phyloP scores from a whole-genome alignment of 2,329 filamentous ascomycete genomes.

The Daldinia sp. region DNA sequence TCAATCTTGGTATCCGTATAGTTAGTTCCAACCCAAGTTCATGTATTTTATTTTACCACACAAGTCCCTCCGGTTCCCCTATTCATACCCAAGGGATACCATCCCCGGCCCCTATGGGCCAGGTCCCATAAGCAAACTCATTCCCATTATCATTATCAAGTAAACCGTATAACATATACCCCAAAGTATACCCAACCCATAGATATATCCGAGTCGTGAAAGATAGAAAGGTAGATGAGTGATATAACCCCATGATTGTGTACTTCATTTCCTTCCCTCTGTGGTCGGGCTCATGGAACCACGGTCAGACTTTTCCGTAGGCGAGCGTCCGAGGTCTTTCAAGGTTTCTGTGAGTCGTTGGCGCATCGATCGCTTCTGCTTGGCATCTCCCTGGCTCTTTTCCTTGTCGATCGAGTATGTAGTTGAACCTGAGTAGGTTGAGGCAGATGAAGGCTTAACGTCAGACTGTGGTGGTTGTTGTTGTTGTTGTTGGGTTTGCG shows the following conservation, averaged over 20 bases:
- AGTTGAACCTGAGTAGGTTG: slow-evolving; percentile 43
- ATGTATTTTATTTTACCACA: background rate
- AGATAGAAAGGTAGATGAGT: background rate
- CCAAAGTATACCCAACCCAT: background rate
- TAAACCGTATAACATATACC: no score
- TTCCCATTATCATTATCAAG: slow-evolving; percentile 1
- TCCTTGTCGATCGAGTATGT: slow-evolving; percentile 45
- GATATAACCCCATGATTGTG: background rate
- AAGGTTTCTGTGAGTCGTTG: slow-evolving; percentile 36
- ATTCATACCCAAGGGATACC: background rate
- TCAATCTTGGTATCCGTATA: background rate
- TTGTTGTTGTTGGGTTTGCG: slow-evolving; percentile 3
- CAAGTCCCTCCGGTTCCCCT: background rate
- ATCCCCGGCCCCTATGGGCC: background rate
- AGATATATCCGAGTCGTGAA: background rate
- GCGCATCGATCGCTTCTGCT: slow-evolving; percentile 38
- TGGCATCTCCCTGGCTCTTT: slow-evolving; percentile 14
- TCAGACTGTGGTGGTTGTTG: background rate
- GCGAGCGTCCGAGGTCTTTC: slow-evolving; percentile 29
- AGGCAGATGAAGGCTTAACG: slow-evolving; percentile 39
- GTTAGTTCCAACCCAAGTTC: background rate
- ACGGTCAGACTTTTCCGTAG: slow-evolving; percentile 23
- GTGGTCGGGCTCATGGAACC: background rate
- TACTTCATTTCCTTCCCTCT: slow-evolving; percentile 19
- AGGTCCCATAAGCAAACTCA: background rate